phyloP scores from a whole-genome alignment of 306 rosid species.

The Sechiopsis laciniata region DNA sequence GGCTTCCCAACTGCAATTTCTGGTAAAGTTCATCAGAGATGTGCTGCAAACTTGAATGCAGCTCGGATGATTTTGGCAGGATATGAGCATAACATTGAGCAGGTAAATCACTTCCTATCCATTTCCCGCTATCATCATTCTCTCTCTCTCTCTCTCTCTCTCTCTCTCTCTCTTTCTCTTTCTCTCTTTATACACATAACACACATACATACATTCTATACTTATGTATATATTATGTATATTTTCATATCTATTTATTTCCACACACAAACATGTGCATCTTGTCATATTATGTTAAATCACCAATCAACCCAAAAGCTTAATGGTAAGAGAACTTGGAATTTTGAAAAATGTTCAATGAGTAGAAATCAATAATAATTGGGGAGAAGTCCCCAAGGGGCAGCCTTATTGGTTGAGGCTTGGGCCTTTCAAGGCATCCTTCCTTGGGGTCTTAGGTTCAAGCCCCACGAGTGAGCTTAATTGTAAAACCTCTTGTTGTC shows the following conservation, averaged over 20 bases:
- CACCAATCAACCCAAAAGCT: no score
- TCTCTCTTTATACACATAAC: no score
- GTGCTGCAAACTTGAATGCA: constrained; percentile 79
- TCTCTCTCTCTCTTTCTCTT: background rate
- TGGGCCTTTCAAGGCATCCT: no score
- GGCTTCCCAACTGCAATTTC: constrained; percentile 91
- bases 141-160: background rate
- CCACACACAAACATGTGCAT: background rate
- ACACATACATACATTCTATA: background rate
- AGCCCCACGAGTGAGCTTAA: no score
- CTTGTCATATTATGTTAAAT: no score
- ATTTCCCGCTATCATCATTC: constrained; percentile 11
- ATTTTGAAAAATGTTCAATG: no score
- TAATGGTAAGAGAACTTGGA: no score
- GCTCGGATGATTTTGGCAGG: constrained; percentile 96
- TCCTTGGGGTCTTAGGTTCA: no score
- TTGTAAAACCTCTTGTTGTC: no score
- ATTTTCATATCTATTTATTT: background rate
- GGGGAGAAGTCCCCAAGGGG: no score
- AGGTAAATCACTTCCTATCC: constrained; percentile 45
- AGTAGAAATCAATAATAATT: no score
- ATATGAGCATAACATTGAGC: constrained; percentile 84
- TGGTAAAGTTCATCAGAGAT: constrained; percentile 93
- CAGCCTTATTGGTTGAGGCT: no score
- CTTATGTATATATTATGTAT: background rate